Percentiles rank a stretch among this genome's conserved stretches.
phyloP scores from a whole-genome alignment of 2,329 filamentous ascomycete genomes.

The Nemania sp. region DNA sequence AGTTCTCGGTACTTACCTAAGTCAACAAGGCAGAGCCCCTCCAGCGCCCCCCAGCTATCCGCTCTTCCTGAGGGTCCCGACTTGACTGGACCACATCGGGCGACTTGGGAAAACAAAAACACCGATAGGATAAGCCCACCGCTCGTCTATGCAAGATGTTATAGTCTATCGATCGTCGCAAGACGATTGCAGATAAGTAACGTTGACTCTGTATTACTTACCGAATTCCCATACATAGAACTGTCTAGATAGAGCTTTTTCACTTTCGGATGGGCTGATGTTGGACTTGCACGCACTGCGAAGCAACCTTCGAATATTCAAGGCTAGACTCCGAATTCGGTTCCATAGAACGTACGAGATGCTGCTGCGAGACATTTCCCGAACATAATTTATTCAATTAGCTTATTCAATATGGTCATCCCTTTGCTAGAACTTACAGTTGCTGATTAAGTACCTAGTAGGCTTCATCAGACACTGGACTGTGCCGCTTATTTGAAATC shows the following conservation, averaged over 20 bases:
- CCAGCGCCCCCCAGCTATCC: slow-evolving; percentile 5
- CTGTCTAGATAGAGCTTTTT: slow-evolving; percentile 15
- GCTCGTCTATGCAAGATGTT: slow-evolving; percentile 8
- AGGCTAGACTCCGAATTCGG: slow-evolving; percentile 16
- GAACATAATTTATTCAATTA: slow-evolving; percentile 1
- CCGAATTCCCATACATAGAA: too few relatives aligned
- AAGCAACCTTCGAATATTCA: slow-evolving; percentile 21
- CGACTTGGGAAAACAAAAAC: slow-evolving; percentile 9
- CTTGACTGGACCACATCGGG: background rate
- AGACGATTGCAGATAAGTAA: slow-evolving; percentile 11
- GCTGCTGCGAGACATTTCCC: background rate
- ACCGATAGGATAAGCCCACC: slow-evolving; percentile 1
- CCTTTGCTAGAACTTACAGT: background rate
- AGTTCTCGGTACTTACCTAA: slow-evolving; percentile 9
- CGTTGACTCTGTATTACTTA: slow-evolving; percentile 30
- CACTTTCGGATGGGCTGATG: slow-evolving; percentile 12
- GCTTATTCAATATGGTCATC: background rate
- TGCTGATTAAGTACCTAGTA: background rate
- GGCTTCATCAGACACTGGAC: background rate
- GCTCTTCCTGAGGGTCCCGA: slow-evolving; percentile 5
- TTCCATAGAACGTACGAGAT: background rate
- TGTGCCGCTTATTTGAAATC: background rate
- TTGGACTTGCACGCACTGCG: slow-evolving; percentile 8
- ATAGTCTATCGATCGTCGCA: background rate
- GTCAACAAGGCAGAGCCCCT: background rate